Conservation (phyloP, 148 eudicot species). For the Chenopodium formosanum region DNA sequence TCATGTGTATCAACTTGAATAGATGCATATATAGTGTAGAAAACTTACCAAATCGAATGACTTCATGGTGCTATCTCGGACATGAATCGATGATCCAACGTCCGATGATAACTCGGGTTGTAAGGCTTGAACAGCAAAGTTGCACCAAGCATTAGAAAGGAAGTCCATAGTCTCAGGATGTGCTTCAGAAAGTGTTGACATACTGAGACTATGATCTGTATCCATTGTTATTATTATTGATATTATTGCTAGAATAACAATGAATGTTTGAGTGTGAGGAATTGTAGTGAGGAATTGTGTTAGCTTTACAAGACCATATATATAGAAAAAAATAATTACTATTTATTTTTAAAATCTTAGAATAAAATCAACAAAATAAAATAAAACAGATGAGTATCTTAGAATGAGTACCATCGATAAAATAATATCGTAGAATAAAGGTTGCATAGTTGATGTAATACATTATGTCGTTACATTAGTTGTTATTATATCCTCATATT, state of each 20-base stretch:
- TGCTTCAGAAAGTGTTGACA: slow-evolving; percentile 56
- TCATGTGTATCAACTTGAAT: neutral
- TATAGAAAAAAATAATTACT: neutral
- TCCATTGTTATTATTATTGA: slow-evolving; percentile 50
- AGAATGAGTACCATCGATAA: neutral
- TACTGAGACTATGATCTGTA: slow-evolving; percentile 31
- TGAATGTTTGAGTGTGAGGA: neutral
- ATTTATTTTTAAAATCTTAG: neutral
- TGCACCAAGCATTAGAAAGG: slow-evolving; percentile 86
- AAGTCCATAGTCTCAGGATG: slow-evolving; percentile 95
- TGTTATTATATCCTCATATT: slow-evolving; percentile 26
- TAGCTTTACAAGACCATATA: neutral
- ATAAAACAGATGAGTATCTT: neutral
- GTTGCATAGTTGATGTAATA: slow-evolving; percentile 14
- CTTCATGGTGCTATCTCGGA: slow-evolving; percentile 31
- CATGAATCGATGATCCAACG: slow-evolving; percentile 38
- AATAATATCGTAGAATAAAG: too few species aligned
- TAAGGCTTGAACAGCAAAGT: slow-evolving; percentile 77
- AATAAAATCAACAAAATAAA: neutral
- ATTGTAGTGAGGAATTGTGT: neutral
- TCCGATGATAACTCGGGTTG: slow-evolving; percentile 45
- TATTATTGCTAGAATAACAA: neutral
- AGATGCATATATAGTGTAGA: neutral
- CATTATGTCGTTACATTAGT: slow-evolving; percentile 32
- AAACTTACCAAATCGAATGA: slow-evolving; percentile 28